phyloP scores from a whole-genome alignment of 345 rosid species.

The Erucastrum elatum region DNA sequence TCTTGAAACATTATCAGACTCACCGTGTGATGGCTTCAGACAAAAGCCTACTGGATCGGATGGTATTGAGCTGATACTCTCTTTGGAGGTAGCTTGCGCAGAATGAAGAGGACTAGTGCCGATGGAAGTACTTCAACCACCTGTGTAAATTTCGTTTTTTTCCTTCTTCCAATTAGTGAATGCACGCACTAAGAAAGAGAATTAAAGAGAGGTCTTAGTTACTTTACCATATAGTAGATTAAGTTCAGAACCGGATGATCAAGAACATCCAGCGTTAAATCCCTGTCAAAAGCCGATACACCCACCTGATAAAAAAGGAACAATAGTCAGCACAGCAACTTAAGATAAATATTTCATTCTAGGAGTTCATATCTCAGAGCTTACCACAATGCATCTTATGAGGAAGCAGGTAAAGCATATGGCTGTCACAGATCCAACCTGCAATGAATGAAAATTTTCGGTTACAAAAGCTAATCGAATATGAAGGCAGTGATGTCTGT shows the following conservation, averaged over 20 bases:
- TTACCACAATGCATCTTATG: slow-evolving; percentile 89
- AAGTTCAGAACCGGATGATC: slow-evolving; percentile 91
- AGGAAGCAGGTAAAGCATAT: slow-evolving; percentile 97
- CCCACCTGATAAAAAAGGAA: too few species aligned
- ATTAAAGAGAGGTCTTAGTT: background rate
- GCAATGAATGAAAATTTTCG: slow-evolving; percentile 29
- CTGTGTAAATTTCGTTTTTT: slow-evolving; percentile 48
- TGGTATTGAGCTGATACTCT: slow-evolving; percentile 92
- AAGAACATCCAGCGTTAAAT: slow-evolving; percentile 82
- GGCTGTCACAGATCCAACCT: slow-evolving; percentile 99
- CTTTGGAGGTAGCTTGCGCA: slow-evolving; percentile 95
- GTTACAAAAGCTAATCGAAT: background rate
- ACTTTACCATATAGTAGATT: slow-evolving; percentile 82
- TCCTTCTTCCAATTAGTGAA: too few species aligned
- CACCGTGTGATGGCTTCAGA: slow-evolving; percentile 37
- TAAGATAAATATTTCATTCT: too few species aligned
- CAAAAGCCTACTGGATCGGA: slow-evolving; percentile 61
- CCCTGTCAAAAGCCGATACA: slow-evolving; percentile 76
- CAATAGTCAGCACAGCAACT: too few species aligned
- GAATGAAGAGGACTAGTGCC: slow-evolving; percentile 82
- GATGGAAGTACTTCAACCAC: slow-evolving; percentile 96
- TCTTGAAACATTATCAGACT: slow-evolving; percentile 24
- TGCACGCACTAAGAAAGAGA: too few species aligned
- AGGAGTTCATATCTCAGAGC: slow-evolving; percentile 29
- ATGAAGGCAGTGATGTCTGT: background rate